Evolutionary conservation across 1,284 basidiomycete species (phyloP), one percentile per base, ranked within the genome.

Genomic region (Thelephora terrestris): DNA sequence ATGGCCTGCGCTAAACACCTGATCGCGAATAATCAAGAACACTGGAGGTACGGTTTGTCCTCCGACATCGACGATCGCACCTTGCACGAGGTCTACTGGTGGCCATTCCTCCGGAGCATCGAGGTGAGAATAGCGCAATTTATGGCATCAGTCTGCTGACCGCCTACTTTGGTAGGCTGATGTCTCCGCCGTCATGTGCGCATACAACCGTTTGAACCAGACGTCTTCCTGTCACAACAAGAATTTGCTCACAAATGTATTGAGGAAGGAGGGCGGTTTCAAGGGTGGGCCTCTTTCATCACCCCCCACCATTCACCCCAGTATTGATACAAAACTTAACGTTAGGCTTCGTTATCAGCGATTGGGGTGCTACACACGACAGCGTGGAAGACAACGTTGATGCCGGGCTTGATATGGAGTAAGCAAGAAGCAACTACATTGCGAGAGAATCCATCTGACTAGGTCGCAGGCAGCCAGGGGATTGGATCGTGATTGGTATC

Each of bases 51-150:
- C 0, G 56, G 57, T 48, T 64, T 70, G 39, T 76, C 72, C 43
- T 84, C 81, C 0, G 75, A 90, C 55, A 74, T 91, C 7, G 84
- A 89, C 57, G 87, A 90, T 58, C 71, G 84, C 21, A 89, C 88
- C 1, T 64, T 85, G 60, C 84, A 85, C 59, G 85, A 86, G 61
- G 68, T 86, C 10, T 86, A 86, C 60, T 72, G 80, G 0, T 77
- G 78, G 51, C 81, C 83, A 0, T 91, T 89, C 72, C 60, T 88
- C 59, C 74, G 75, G 50, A 80, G 81, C 45, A 76, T 90, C 16
- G 75, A 81, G 67, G 85, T 85, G 0, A 85, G 85, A 29, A 80
- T 85, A 42, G 25, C 12, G 20, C 18, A n/a, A 42, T 14, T 20
- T 20, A n/a, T n/a, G 18, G 14, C 6, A 14, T 20, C 12, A 42